These are phyloP conservation scores for Draba incana DNA, from an alignment of 345 rosid species.

Conservation along the genomic window DNA sequence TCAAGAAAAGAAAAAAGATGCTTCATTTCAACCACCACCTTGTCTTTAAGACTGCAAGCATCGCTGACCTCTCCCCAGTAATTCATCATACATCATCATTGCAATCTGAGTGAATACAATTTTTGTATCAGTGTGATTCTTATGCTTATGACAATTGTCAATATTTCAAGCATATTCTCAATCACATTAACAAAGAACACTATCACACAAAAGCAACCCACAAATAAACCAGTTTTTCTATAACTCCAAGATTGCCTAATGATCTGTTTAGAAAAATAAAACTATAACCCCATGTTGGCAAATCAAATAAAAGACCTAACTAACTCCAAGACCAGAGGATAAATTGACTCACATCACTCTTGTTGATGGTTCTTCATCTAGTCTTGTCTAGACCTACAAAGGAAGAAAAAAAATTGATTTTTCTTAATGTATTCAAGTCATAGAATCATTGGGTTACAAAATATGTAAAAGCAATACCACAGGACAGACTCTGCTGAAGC, in stretches of 20 bases:
- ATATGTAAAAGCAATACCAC: slow-evolving; percentile 3
- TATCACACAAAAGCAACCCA: slow-evolving; percentile 14
- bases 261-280: not conserved
- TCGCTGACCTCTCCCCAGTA: slow-evolving; percentile 54
- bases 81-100: slow-evolving; percentile 97
- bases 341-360: slow-evolving; percentile 50
- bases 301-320: slow-evolving; percentile 32
- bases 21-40: slow-evolving; percentile 59
- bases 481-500: slow-evolving; percentile 8
- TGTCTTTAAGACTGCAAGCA: slow-evolving; percentile 60
- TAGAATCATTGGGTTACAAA: slow-evolving; percentile 28
- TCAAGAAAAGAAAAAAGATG: slow-evolving; percentile 20
- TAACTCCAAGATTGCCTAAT: not conserved
- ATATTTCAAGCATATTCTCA: slow-evolving; percentile 13
- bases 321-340: slow-evolving; percentile 38
- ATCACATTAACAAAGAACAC: slow-evolving; percentile 5
- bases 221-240: slow-evolving; percentile 4
- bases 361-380: slow-evolving; percentile 76
- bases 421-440: slow-evolving; percentile 46
- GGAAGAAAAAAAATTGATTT: slow-evolving; percentile 49
- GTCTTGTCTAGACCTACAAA: slow-evolving; percentile 88
- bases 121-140: slow-evolving; percentile 50
- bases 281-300: slow-evolving; percentile 4
- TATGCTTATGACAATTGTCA: slow-evolving; percentile 26
- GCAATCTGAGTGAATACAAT: slow-evolving; percentile 87